Percentiles rank a stretch among this genome's conserved stretches.
phyloP scores from a whole-genome alignment of 1,284 basidiomycete species.

The Cryptococcus sp. region DNA sequence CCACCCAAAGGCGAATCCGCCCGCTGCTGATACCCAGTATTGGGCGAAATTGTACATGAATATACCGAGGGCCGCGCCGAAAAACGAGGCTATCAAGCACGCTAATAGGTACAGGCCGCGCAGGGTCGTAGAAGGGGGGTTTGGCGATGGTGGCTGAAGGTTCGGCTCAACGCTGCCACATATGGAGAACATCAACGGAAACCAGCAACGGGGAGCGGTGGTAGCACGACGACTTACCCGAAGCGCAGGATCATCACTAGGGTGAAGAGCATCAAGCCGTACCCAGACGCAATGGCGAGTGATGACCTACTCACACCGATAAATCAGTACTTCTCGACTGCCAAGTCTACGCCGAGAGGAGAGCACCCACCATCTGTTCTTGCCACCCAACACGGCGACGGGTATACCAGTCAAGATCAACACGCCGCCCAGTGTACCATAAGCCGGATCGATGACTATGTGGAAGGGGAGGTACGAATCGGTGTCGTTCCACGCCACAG shows the following conservation, averaged over 20 bases:
- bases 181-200: neutral
- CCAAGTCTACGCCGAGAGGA: neutral
- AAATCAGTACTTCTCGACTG: neutral
- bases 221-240: conserved; percentile 57
- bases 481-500: conserved; percentile 42
- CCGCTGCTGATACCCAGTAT: conserved; percentile 83
- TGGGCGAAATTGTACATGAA: conserved; percentile 84
- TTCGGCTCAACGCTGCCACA: conserved; percentile 40
- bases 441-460: conserved; percentile 81
- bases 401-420: conserved; percentile 87
- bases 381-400: conserved; percentile 86
- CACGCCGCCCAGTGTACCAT: conserved; percentile 82
- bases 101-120: conserved; percentile 89
- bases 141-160: conserved; percentile 63
- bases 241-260: conserved; percentile 87
- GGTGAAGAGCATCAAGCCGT: conserved; percentile 80
- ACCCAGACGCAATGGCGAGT: conserved; percentile 88
- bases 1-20: conserved; percentile 81
- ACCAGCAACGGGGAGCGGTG: neutral
- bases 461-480: conserved; percentile 54
- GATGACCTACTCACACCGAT: conserved; percentile 68
- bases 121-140: conserved; percentile 73
- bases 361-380: conserved; percentile 75
- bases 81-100: conserved; percentile 72
- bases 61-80: conserved; percentile 79